Evolutionary conservation across 176 grass and related monocot species (phyloP), one percentile per base, ranked within the genome.

Genomic region (Musa beccarii): DNA sequence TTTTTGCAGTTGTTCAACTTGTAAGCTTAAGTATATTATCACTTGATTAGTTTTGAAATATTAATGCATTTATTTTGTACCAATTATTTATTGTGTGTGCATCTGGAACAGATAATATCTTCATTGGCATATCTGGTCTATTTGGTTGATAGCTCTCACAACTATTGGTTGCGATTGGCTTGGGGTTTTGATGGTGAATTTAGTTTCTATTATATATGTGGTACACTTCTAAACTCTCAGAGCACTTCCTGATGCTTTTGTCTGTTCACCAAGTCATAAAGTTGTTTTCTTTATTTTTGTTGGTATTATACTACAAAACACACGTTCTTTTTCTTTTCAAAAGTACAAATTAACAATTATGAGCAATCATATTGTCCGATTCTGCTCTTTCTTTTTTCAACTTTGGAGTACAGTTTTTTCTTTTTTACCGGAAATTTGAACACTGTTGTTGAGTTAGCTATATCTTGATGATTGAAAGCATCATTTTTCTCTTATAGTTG

Each of bases 181-280:
- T 96, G 93, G 93, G 79, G 87, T 74, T 96, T 96, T 79, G 93
- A 96, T 74, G 88, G 83, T 68, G 89, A 90, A 87, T 75, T 96
- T 86, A 96, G 87, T 84, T 96, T 96, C 77, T 96, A 96, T 85
- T 96, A 96, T 63, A 92, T 96, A 88, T 96, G 93, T 83, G 93
- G 93, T 96, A 92, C 86, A 81, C 20, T 26, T 74, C 78, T 76
- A 80, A 71, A 68, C 67, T 72, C 70, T 49, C n/a, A 67, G 25
- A 23, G 25, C 23, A 12, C 25, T 23, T 26, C 23, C 12, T 23
- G 12, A 67, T 11, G 20, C 12, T 26, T 67, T 67, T 28, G 12
- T 13, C 12, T 67, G 20, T 26, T 26, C 23, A 12, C 22, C 10
- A 19, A 62, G 20, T 62, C 20, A 62, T 6, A 62, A 21, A 26